Evolutionary conservation across 768 basidiomycete genomes (phyloP).

Genomic region (Boletus tylopilopsis): DNA sequence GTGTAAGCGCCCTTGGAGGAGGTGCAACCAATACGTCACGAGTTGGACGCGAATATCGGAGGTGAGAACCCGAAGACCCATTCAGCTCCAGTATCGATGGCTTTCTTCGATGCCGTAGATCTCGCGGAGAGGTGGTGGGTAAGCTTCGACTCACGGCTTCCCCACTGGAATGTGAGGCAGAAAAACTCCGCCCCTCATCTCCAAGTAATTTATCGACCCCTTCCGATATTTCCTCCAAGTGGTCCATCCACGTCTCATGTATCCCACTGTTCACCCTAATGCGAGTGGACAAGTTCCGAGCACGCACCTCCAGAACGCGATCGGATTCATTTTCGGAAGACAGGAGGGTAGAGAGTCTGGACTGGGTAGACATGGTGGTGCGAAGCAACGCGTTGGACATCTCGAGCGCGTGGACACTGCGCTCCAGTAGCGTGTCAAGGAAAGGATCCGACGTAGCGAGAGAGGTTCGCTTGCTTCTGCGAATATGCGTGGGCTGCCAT

Average conservation of each 20-base stretch:
- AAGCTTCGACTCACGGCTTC: slow-evolving; percentile 42
- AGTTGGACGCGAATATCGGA: slow-evolving; percentile 50
- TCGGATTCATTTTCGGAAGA: slow-evolving; percentile 46
- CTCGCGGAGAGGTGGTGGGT: slow-evolving; percentile 35
- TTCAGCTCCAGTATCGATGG: slow-evolving; percentile 44
- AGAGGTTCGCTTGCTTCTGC: slow-evolving; percentile 28
- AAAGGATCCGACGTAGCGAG: slow-evolving; percentile 44
- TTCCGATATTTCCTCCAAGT: slow-evolving; percentile 60
- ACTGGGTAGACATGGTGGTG: slow-evolving; percentile 69
- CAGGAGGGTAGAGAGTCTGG: slow-evolving; percentile 48
- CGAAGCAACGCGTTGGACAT: slow-evolving; percentile 80
- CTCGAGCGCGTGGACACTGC: slow-evolving; percentile 82
- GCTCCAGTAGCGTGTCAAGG: slow-evolving; percentile 73
- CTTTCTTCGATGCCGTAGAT: slow-evolving; percentile 36
- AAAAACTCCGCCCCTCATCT: slow-evolving; percentile 14
- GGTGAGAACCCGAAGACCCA: slow-evolving; percentile 29
- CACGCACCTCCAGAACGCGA: slow-evolving; percentile 43
- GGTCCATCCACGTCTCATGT: slow-evolving; percentile 60
- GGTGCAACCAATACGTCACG: slow-evolving; percentile 59
- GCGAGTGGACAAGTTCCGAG: slow-evolving; percentile 49
- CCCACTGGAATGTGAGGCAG: slow-evolving; percentile 10
- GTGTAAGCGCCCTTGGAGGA: slow-evolving; percentile 71
- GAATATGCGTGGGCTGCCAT: slow-evolving; percentile 21
- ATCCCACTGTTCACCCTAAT: slow-evolving; percentile 43
- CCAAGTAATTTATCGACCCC: slow-evolving; percentile 60